Conservation (phyloP, 1,284 basidiomycete species). For the Amylostereum chailletii region DNA sequence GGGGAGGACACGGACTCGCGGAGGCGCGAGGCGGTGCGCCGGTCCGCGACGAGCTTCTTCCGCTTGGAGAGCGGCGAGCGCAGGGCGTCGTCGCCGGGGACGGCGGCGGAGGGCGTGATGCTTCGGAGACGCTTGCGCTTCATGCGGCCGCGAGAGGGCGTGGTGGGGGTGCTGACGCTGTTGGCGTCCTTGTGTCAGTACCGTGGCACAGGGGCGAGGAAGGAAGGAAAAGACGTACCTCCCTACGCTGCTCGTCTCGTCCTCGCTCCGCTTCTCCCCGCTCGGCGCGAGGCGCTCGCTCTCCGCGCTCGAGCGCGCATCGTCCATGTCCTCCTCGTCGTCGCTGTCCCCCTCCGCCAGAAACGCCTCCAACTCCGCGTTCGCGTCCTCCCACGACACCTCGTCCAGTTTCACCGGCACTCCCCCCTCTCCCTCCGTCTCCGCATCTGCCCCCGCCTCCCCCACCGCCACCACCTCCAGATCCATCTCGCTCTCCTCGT, state of each 20-base stretch:
- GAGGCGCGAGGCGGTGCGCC: constrained; percentile 53
- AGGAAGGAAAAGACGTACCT: constrained; percentile 27
- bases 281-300: constrained; percentile 49
- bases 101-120: constrained; percentile 53
- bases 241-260: constrained; percentile 35
- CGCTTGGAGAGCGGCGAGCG: constrained; percentile 70
- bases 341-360: constrained; percentile 9
- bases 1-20: constrained; percentile 58
- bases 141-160: constrained; percentile 33
- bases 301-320: constrained; percentile 51
- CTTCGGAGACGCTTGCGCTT: constrained; percentile 66
- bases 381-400: constrained; percentile 25
- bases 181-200: constrained; percentile 1
- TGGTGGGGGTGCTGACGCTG: constrained; percentile 23
- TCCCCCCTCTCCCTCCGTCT: constrained; percentile 15
- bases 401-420: constrained; percentile 36
- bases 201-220: not conserved
- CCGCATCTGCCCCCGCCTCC: constrained; percentile 12
- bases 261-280: constrained; percentile 24
- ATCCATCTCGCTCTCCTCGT: constrained; percentile 3
- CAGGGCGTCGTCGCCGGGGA: constrained; percentile 28
- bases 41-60: constrained; percentile 58
- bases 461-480: constrained; percentile 15
- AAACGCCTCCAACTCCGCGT: constrained; percentile 9
- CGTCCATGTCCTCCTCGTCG: constrained; percentile 2